These are phyloP conservation scores for Boletus nobilissimus DNA, from an alignment of 1,284 basidiomycete genomes.

Conservation along the genomic window DNA sequence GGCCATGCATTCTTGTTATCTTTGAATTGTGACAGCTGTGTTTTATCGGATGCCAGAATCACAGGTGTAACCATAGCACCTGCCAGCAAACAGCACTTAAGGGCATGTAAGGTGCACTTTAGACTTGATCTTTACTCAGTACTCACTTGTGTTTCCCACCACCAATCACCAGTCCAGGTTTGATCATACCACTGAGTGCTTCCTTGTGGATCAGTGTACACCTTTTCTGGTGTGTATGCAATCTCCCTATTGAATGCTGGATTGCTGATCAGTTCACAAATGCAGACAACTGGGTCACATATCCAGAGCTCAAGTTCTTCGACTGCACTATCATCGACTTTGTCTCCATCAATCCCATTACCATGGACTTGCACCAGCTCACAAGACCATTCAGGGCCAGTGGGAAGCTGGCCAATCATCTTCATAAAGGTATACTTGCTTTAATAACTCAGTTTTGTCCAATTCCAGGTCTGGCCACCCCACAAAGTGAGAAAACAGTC, in stretches of 20 bases:
- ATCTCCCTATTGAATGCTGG: neutral
- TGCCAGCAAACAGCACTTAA: neutral
- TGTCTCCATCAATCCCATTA: neutral
- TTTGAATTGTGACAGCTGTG: too few species aligned
- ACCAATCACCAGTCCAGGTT: constrained; percentile 7
- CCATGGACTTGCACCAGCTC: neutral
- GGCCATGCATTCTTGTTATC: too few species aligned
- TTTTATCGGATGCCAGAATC: too few species aligned
- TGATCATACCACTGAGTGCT: neutral
- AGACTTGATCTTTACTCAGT: too few species aligned
- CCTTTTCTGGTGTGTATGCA: neutral
- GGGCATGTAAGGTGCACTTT: too few species aligned
- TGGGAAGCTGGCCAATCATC: neutral
- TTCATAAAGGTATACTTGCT: neutral
- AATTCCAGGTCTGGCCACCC: too few species aligned
- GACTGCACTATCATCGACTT: too few species aligned
- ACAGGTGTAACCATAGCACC: neutral
- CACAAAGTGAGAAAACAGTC: too few species aligned
- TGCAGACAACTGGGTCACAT: neutral
- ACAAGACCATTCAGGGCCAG: neutral
- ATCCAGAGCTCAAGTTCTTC: neutral
- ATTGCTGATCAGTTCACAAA: neutral
- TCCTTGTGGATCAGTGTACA: neutral
- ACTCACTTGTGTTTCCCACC: constrained; percentile 9
- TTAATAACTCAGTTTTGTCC: neutral